Evolutionary conservation across 1,284 basidiomycete genomes (phyloP).

Genomic region (Phlebopus sp.): DNA sequence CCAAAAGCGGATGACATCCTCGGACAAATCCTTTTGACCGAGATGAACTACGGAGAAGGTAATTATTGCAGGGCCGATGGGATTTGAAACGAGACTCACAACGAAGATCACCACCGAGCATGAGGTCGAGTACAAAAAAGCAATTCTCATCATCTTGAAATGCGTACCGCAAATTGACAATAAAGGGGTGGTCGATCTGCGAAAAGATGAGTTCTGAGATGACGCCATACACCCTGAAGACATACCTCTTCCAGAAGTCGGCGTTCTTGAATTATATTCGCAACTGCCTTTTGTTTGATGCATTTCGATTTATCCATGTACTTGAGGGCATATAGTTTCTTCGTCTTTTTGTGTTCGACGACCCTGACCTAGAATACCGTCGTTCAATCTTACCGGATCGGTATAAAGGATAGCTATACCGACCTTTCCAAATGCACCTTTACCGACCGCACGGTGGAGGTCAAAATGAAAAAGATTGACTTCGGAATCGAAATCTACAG

Average conservation of each 20-base stretch:
- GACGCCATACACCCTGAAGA: conserved; percentile 21
- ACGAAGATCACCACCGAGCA: conserved; percentile 93
- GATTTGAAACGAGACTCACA: conserved; percentile 55
- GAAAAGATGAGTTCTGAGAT: conserved; percentile 21
- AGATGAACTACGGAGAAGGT: conserved; percentile 69
- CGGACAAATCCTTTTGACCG: conserved; percentile 78
- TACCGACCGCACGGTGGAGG: conserved; percentile 89
- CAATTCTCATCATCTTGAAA: conserved; percentile 99
- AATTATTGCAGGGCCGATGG: conserved; percentile 3
- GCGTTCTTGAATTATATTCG: conserved; percentile 93
- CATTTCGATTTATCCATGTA: conserved; percentile 96
- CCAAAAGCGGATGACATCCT: conserved; percentile 87
- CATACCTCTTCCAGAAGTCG: conserved; percentile 84
- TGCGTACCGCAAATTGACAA: conserved; percentile 93
- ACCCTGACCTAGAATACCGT: conserved; percentile 64
- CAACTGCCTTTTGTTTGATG: conserved; percentile 89
- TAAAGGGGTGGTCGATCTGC: conserved; percentile 91
- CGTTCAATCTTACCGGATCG: background rate
- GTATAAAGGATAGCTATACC: conserved; percentile 26
- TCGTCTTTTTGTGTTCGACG: conserved; percentile 92
- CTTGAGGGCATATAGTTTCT: conserved; percentile 92
- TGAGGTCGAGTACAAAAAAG: conserved; percentile 95
- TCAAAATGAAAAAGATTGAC: conserved; percentile 97
- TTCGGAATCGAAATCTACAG: conserved; percentile 91
- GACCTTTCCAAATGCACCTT: conserved; percentile 98